These are phyloP conservation scores for Kuraishia borneana DNA, from an alignment of 805 yeast genomes.

Conservation along the genomic window DNA sequence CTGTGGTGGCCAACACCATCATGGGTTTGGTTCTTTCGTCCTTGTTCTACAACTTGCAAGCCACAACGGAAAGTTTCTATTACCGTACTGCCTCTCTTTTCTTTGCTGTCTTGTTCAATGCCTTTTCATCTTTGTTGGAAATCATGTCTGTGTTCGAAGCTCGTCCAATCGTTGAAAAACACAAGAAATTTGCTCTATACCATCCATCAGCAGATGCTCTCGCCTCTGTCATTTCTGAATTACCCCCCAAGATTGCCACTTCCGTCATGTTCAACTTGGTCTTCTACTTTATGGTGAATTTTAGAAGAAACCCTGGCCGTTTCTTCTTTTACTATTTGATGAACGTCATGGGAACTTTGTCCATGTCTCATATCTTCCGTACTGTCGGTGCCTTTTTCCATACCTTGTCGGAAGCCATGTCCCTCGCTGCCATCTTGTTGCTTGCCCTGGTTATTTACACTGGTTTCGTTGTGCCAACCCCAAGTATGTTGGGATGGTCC, in stretches of 20 bases:
- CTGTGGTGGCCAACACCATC: slow-evolving; percentile 30
- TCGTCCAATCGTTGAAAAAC: slow-evolving; percentile 48
- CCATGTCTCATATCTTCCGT: slow-evolving; percentile 47
- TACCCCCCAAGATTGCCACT: slow-evolving; percentile 36
- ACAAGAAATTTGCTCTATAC: slow-evolving; percentile 42
- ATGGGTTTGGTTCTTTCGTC: slow-evolving; percentile 50
- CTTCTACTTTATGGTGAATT: slow-evolving; percentile 42
- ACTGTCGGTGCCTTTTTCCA: slow-evolving; percentile 37
- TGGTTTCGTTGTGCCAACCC: slow-evolving; percentile 49
- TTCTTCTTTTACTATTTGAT: slow-evolving; percentile 42
- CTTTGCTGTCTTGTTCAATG: slow-evolving; percentile 53
- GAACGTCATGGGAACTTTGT: slow-evolving; percentile 29
- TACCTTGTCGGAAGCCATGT: slow-evolving; percentile 42
- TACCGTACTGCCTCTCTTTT: slow-evolving; percentile 56
- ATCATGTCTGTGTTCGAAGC: slow-evolving; percentile 42
- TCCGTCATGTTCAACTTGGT: slow-evolving; percentile 36
- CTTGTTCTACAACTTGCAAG: slow-evolving; percentile 38
- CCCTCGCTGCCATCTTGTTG: slow-evolving; percentile 42
- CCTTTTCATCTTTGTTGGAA: slow-evolving; percentile 50
- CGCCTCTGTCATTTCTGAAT: slow-evolving; percentile 38
- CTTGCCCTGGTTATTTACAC: slow-evolving; percentile 37
- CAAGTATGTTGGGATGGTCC: slow-evolving; percentile 51
- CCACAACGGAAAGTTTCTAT: slow-evolving; percentile 35
- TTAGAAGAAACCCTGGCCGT: slow-evolving; percentile 37
- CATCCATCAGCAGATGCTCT: slow-evolving; percentile 51